Conservation (phyloP, 2,329 filamentous ascomycete genomes). For the Trichophyton rubrum region DNA sequence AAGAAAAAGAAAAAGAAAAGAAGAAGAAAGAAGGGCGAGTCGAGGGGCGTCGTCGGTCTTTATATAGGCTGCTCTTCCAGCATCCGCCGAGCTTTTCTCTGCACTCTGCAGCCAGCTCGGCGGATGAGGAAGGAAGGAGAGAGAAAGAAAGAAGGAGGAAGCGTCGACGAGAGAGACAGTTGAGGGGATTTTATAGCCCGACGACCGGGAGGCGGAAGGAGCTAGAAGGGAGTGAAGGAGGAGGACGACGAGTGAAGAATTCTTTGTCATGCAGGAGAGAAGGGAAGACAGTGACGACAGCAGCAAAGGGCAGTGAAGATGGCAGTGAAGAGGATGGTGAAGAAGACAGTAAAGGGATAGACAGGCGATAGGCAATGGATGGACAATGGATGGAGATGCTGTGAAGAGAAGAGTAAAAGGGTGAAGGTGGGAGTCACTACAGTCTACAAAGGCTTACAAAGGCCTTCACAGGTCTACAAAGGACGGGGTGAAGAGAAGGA, state of each 20-base stretch:
- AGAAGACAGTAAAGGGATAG: background rate
- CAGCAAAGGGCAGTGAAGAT: background rate
- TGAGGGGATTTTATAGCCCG: background rate
- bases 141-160: background rate
- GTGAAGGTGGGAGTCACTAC: no score
- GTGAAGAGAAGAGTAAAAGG: no score
- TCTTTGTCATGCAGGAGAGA: background rate
- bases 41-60: background rate
- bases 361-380: no score
- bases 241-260: background rate
- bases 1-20: background rate
- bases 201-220: background rate
- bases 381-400: no score
- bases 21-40: background rate
- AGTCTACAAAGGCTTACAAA: no score
- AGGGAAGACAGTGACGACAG: no score
- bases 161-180: constrained; percentile 14
- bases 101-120: constrained; percentile 1
- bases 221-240: background rate
- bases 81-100: constrained; percentile 9
- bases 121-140: background rate
- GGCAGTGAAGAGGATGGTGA: background rate
- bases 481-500: no score
- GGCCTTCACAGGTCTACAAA: no score
- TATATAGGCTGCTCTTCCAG: background rate